Evolutionary conservation across 225 moss, liverwort and hornwort species (phyloP), one percentile per base, ranked within the genome.

Genomic region (Physcomitrium patens): DNA sequence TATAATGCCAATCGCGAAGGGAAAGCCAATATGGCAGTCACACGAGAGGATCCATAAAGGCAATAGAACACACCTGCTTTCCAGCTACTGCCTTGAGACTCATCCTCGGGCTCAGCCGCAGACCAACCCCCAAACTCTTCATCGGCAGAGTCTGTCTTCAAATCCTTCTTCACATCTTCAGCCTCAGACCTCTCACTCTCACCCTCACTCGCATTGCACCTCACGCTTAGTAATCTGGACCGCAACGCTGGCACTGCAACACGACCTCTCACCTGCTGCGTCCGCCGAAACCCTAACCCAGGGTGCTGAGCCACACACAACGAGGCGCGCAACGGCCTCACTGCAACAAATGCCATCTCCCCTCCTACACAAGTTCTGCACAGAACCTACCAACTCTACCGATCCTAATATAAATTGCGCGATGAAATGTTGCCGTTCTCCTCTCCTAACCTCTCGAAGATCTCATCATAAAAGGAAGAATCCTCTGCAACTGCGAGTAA

Each of bases 101-200:
- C 72, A 6, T 81, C 75, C 24, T 78, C 65, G 58, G 81, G 83
- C 14, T 63, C 73, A 85, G 78, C 85, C 70, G 83, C 85, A 26
- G 83, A 26, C 55, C 65, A 60, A 79, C 85, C 31, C 13, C 58
- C 27, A 41, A 73, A 46, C 49, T 22, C 20, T 28, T 31, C 54
- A 55, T 50, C 37, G 74, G 79, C 61, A 24, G 56, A 18, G 62
- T 67, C 14, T 15, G 43, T 78, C 48, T 61, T 67, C 23, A 48
- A 26, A 23, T 22, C 70, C 55, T 50, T 60, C 3, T 78, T 56
- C 20, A 46, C 80, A 55, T 37, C 31, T 37, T 37, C 31, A 37
- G 69, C 71, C 31, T 71, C 76, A n/a, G 80, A 57, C n/a, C 64
- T 70, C 26, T 71, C 81, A 14, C 63, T 78, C 15, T 44, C 70